These are phyloP conservation scores for Aspergillus uvarum DNA, from an alignment of 2,329 filamentous ascomycete genomes.

Conservation along the genomic window DNA sequence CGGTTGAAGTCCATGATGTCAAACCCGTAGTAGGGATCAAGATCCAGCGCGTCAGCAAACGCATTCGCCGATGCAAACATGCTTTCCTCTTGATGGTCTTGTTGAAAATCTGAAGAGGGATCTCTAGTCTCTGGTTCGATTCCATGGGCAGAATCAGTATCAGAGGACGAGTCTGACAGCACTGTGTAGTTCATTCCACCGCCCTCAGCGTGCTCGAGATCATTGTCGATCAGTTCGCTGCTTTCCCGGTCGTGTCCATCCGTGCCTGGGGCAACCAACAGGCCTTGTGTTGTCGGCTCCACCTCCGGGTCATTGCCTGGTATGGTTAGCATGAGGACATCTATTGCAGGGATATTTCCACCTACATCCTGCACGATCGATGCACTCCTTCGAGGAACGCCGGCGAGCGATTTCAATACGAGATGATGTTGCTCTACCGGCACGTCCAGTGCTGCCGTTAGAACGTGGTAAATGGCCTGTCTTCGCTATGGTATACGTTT, in stretches of 20 bases:
- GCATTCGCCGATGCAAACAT: conserved; percentile 55
- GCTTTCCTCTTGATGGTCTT: conserved; percentile 3
- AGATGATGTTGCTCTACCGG: not conserved
- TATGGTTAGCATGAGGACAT: not conserved
- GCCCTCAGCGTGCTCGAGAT: not conserved
- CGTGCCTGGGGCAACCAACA: not conserved
- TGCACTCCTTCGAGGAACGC: not conserved
- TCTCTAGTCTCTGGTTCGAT: not conserved
- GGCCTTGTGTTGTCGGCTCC: not conserved
- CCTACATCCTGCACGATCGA: not conserved
- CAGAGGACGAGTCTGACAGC: not conserved
- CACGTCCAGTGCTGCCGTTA: not conserved
- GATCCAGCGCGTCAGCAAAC: conserved; percentile 59
- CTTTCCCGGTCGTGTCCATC: not conserved
- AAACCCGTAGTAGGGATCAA: conserved; percentile 66
- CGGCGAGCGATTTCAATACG: not conserved
- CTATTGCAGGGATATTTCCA: not conserved
- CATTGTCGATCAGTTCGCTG: not conserved
- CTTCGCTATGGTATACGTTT: not conserved
- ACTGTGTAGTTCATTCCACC: not conserved
- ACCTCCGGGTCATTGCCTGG: not conserved
- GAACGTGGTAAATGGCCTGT: not conserved
- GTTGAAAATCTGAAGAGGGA: not conserved
- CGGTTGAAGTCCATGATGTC: conserved; percentile 83
- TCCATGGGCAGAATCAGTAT: not conserved